These are phyloP conservation scores for Cercospora janseana DNA, from an alignment of 2,329 filamentous ascomycete genomes.

Conservation along the genomic window DNA sequence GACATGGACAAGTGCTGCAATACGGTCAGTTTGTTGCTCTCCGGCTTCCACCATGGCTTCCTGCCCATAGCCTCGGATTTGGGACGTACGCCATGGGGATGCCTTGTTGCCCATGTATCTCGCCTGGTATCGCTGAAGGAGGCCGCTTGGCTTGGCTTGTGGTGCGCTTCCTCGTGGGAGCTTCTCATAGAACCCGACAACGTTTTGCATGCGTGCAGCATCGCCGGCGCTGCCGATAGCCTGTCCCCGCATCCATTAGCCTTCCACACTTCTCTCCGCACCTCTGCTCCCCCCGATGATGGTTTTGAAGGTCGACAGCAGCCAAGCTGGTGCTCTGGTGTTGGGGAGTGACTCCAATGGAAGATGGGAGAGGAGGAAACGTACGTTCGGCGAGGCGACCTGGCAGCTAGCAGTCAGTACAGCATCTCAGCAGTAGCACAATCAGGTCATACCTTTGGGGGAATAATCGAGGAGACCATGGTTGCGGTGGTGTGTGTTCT, in stretches of 20 bases:
- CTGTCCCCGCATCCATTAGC: conserved; percentile 52
- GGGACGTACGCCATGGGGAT: conserved; percentile 78
- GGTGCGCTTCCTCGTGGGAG: conserved; percentile 90
- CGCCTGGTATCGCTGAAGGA: conserved; percentile 81
- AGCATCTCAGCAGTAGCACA: conserved; percentile 30
- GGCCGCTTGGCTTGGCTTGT: conserved; percentile 74
- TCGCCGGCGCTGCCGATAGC: conserved; percentile 92
- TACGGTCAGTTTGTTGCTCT: conserved; percentile 10
- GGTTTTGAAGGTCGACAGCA: not conserved
- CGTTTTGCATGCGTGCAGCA: conserved; percentile 95
- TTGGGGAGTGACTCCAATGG: conserved; percentile 12
- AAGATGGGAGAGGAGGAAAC: conserved; percentile 37
- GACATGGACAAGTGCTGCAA: conserved; percentile 79
- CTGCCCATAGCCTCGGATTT: not conserved
- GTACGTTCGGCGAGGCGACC: conserved; percentile 83
- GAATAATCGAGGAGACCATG: conserved; percentile 83
- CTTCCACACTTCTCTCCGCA: not conserved
- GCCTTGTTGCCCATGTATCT: conserved; percentile 93
- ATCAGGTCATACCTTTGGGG: conserved; percentile 78
- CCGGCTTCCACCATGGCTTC: not conserved
- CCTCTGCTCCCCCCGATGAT: not conserved
- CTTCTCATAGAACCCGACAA: conserved; percentile 98
- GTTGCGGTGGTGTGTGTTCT: conserved; percentile 28
- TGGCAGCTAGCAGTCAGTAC: conserved; percentile 42
- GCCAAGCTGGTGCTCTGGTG: not conserved